phyloP scores from a whole-genome alignment of 768 basidiomycete genomes.

The Rhodocollybia butyracea region DNA sequence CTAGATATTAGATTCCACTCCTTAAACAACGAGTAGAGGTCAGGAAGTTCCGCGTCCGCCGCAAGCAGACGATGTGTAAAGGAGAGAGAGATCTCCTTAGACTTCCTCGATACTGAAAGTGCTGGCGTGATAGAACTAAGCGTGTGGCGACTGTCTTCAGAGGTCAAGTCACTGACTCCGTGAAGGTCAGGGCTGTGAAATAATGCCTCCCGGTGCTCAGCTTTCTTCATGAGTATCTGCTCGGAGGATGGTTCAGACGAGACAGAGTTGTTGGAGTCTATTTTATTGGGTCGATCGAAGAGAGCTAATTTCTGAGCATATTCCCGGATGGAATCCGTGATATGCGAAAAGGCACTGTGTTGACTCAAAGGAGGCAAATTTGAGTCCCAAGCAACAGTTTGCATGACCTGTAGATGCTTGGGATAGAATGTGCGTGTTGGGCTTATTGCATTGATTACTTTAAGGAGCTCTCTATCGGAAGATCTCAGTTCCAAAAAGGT shows the following conservation, averaged over 20 bases:
- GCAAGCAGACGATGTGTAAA: not conserved
- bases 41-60: not conserved
- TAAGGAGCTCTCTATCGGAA: slow-evolving; percentile 19
- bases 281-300: not conserved
- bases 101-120: not conserved
- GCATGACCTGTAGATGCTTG: slow-evolving; percentile 22
- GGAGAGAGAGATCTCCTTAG: not conserved
- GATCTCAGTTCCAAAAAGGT: slow-evolving; percentile 26
- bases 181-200: slow-evolving; percentile 8
- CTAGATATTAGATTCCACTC: not conserved
- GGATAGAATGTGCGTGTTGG: slow-evolving; percentile 27
- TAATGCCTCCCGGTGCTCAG: slow-evolving; percentile 13
- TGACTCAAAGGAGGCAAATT: slow-evolving; percentile 16
- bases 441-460: slow-evolving; percentile 20
- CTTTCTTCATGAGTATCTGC: slow-evolving; percentile 17
- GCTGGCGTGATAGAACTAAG: not conserved
- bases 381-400: slow-evolving; percentile 23
- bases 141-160: not conserved
- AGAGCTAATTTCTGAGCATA: slow-evolving; percentile 19
- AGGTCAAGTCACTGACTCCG: not conserved
- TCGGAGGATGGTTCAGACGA: not conserved
- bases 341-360: slow-evolving; percentile 12
- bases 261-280: not conserved
- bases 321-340: slow-evolving; percentile 12
- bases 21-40: not conserved